These are phyloP conservation scores for Coemansia asiatica DNA, from an alignment of 192 early-diverging fungal species.

Conservation along the genomic window DNA sequence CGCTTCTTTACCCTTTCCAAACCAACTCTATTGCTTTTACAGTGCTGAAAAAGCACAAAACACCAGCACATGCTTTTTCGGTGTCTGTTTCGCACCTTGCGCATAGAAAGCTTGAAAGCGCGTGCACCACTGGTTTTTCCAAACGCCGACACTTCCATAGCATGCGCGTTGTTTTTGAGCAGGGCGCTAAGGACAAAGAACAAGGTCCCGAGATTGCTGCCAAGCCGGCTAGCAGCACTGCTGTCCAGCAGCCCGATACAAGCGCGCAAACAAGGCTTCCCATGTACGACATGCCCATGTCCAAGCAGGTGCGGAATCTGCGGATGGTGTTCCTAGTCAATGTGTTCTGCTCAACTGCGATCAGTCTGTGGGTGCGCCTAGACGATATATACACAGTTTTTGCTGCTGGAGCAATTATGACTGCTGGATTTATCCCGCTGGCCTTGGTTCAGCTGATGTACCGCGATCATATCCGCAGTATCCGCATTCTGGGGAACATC, in stretches of 20 bases:
- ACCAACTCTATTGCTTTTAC: neutral
- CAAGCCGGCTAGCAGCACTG: neutral
- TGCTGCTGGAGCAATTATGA: slow-evolving; percentile 23
- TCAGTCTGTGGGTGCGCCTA: slow-evolving; percentile 30
- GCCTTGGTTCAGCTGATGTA: slow-evolving; percentile 29
- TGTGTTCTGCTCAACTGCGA: slow-evolving; percentile 21
- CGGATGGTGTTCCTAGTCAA: slow-evolving; percentile 45
- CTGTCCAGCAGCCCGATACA: slow-evolving; percentile 1
- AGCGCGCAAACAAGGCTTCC: slow-evolving; percentile 24
- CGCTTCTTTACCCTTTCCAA: neutral
- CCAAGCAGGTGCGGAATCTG: slow-evolving; percentile 21
- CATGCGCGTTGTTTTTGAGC: neutral
- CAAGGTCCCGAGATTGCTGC: neutral
- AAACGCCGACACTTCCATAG: neutral
- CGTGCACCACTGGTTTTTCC: neutral
- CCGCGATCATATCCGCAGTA: slow-evolving; percentile 35
- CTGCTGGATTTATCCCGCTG: slow-evolving; percentile 40
- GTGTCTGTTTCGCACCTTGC: neutral
- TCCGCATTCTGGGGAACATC: slow-evolving; percentile 39
- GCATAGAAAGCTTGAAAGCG: neutral
- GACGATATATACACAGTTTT: slow-evolving; percentile 39
- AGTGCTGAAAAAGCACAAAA: neutral
- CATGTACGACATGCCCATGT: slow-evolving; percentile 53
- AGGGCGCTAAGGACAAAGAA: neutral
- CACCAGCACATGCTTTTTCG: neutral